Percentiles rank a stretch among this genome's conserved stretches.
Evolutionary conservation across 805 yeast genomes (phyloP).

Genomic region (Hanseniaspora lindneri): DNA sequence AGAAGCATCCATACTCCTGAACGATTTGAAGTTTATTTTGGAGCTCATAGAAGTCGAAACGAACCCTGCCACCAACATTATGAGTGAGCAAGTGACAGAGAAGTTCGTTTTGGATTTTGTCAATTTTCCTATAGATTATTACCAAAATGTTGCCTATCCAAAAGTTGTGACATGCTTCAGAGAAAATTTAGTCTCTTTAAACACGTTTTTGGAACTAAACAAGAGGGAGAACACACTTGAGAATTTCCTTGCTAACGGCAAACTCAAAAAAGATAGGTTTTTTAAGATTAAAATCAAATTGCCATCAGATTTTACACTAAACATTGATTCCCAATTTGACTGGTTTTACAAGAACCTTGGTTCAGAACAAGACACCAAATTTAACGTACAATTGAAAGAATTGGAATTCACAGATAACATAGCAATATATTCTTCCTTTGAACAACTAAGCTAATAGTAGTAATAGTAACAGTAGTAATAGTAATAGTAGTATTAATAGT

Average conservation of each 20-base stretch:
- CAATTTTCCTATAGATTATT: slow-evolving; percentile 10
- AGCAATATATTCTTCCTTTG: slow-evolving; percentile 32
- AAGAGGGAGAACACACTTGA: not conserved
- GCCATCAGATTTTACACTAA: slow-evolving; percentile 4
- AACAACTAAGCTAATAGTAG: not conserved
- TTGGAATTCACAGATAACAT: slow-evolving; percentile 34
- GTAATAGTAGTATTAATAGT: too few relatives aligned
- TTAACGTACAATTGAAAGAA: slow-evolving; percentile 29
- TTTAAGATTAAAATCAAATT: slow-evolving; percentile 5
- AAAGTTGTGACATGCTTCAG: not conserved
- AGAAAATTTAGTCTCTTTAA: slow-evolving; percentile 6
- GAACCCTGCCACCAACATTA: not conserved
- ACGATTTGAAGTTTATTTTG: slow-evolving; percentile 6
- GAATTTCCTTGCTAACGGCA: not conserved
- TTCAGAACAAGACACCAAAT: not conserved
- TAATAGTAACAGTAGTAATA: not conserved
- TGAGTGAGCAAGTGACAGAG: not conserved
- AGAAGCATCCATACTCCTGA: too few relatives aligned
- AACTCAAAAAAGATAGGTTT: not conserved
- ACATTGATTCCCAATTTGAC: not conserved
- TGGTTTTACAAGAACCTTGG: slow-evolving; percentile 8
- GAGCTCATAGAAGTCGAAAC: slow-evolving; percentile 1
- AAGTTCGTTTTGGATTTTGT: slow-evolving; percentile 1
- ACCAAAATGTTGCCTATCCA: not conserved
- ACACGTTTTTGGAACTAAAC: slow-evolving; percentile 7